Evolutionary conservation across 805 yeast species (phyloP).

Genomic region (Saturnispora galanensis): DNA sequence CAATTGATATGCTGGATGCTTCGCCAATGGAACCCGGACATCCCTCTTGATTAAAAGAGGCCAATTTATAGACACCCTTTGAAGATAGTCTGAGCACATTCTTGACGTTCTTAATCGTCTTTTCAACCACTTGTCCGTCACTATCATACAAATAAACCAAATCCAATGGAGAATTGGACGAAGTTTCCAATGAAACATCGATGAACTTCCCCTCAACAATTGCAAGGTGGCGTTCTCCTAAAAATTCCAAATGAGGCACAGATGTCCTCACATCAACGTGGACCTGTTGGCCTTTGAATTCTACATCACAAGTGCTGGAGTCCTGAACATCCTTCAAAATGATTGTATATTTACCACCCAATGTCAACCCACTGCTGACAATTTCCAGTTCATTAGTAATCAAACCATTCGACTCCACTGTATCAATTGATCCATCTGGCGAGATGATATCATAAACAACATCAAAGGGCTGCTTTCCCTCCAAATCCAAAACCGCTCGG

Average conservation of each 20-base stretch:
- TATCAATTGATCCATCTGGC: slow-evolving; percentile 35
- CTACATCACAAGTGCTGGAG: slow-evolving; percentile 70
- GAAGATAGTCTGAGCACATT: slow-evolving; percentile 27
- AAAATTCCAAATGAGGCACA: slow-evolving; percentile 41
- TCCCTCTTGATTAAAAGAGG: slow-evolving; percentile 31
- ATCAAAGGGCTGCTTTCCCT: slow-evolving; percentile 74
- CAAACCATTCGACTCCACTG: slow-evolving; percentile 35
- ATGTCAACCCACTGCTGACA: slow-evolving; percentile 42
- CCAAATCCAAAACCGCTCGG: slow-evolving; percentile 47
- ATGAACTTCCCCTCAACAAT: slow-evolving; percentile 55
- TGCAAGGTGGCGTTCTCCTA: slow-evolving; percentile 21
- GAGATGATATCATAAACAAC: slow-evolving; percentile 62
- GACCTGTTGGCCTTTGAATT: slow-evolving; percentile 52
- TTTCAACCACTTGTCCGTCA: slow-evolving; percentile 12
- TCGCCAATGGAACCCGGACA: slow-evolving; percentile 34
- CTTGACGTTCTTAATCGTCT: slow-evolving; percentile 12
- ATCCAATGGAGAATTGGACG: slow-evolving; percentile 19
- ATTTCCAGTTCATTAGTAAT: slow-evolving; percentile 30
- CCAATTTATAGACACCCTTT: slow-evolving; percentile 35
- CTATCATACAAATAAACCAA: slow-evolving; percentile 26
- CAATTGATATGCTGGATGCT: slow-evolving; percentile 16
- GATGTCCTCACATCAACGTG: slow-evolving; percentile 60
- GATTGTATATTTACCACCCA: slow-evolving; percentile 69
- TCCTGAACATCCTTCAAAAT: slow-evolving; percentile 61
- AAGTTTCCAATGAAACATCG: slow-evolving; percentile 42